phyloP scores from a whole-genome alignment of 805 yeast species.

The Candida dendrica region DNA sequence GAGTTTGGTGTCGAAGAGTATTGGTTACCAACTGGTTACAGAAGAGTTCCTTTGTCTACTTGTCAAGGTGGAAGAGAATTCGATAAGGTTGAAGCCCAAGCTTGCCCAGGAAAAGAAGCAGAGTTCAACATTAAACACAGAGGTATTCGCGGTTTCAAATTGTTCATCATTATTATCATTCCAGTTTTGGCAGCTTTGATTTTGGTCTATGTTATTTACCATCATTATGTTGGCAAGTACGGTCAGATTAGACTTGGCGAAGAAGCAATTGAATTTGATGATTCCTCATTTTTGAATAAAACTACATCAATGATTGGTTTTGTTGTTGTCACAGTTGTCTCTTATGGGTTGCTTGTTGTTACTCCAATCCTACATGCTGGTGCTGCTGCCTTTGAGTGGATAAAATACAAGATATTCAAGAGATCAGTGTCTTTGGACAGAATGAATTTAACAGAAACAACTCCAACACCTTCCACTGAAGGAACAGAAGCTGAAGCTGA shows the following conservation, averaged over 20 bases:
- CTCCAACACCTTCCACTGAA: constrained; percentile 1
- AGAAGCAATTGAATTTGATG: constrained; percentile 62
- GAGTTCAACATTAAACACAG: constrained; percentile 49
- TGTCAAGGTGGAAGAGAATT: constrained; percentile 75
- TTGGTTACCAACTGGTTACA: constrained; percentile 87
- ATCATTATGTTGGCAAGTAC: constrained; percentile 70
- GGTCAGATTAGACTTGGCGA: constrained; percentile 85
- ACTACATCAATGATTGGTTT: constrained; percentile 23
- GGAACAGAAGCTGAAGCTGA: constrained; percentile 12
- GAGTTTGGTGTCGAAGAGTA: constrained; percentile 54
- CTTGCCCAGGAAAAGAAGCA: constrained; percentile 84
- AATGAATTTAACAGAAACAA: constrained; percentile 2
- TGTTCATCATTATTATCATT: constrained; percentile 45
- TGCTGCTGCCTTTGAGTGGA: constrained; percentile 12
- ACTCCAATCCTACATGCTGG: constrained; percentile 14
- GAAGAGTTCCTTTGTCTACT: constrained; percentile 77
- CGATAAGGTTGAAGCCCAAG: constrained; percentile 54
- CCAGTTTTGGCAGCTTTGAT: constrained; percentile 48
- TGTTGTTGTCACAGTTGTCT: constrained; percentile 23
- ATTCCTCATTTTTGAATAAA: constrained; percentile 53
- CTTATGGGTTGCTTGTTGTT: constrained; percentile 9
- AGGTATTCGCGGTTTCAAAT: constrained; percentile 47
- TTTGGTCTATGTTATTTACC: constrained; percentile 67
- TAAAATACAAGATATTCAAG: constrained; percentile 7
- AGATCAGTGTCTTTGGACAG: constrained; percentile 13